Conservation (phyloP, 1,139 yeast genomes). For the Yamadazyma buinensis region DNA sequence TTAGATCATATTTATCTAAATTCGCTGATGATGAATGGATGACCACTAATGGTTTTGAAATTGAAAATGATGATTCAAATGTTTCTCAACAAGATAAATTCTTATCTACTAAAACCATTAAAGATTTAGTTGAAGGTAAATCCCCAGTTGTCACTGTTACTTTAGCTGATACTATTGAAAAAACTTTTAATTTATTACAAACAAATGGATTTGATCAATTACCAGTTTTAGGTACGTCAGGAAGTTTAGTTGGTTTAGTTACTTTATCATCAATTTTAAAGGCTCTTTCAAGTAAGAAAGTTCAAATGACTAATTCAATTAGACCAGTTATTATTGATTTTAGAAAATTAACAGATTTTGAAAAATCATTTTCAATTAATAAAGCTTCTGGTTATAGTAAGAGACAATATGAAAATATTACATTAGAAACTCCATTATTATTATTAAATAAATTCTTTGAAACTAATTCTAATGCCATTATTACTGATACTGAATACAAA, state of each 20-base stretch:
- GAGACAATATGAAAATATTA: conserved; percentile 63
- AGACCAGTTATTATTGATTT: conserved; percentile 67
- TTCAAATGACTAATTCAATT: conserved; percentile 59
- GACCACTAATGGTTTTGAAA: conserved; percentile 68
- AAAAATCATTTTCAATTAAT: conserved; percentile 61
- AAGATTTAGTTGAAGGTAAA: conserved; percentile 59
- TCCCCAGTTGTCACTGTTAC: conserved; percentile 80
- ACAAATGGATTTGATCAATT: conserved; percentile 82
- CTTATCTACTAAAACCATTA: conserved; percentile 48
- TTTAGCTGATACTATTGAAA: conserved; percentile 56
- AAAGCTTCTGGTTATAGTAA: conserved; percentile 61
- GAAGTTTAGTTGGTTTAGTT: conserved; percentile 70
- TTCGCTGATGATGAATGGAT: conserved; percentile 93
- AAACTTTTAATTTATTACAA: conserved; percentile 69
- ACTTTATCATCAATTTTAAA: conserved; percentile 74
- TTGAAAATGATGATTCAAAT: conserved; percentile 42
- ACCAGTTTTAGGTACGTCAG: conserved; percentile 63
- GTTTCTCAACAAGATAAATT: conserved; percentile 51
- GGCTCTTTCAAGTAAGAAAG: conserved; percentile 60
- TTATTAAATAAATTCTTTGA: conserved; percentile 80
- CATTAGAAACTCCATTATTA: conserved; percentile 62
- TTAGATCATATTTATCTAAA: conserved; percentile 83
- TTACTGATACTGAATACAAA: conserved; percentile 65
- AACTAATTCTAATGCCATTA: conserved; percentile 81
- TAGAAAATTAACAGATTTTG: conserved; percentile 66